Base-by-base conservation (phyloP, 495 filamentous ascomycete genomes). In the Acidomyces sp. region DNA sequence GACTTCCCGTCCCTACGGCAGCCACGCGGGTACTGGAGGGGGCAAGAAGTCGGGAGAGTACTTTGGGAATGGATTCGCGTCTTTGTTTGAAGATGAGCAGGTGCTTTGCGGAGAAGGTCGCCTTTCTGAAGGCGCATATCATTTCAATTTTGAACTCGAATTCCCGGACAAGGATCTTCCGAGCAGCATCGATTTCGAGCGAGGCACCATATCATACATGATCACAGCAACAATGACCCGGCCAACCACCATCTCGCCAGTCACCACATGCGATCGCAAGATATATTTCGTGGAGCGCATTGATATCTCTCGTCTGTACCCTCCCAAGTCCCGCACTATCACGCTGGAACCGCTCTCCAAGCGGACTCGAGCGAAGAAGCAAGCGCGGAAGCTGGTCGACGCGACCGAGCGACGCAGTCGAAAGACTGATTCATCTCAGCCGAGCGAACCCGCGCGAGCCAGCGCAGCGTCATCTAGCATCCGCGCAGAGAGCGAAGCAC, bases 101-200 rank as follows among this genome's bases (percentile, higher is more conserved):
- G 78, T 88, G 12, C 69, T 96, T 26, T 94, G 86, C 54, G 88
- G 86, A 17, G 87, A 95, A 41, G 87, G 90, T 3, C 74, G 81
- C 49, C 67, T 96, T 20, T 81, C 85, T 39, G 71, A 82, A 37
- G 83, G 85, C 10, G 69, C 81, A 35, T 97, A 93, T 55, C 81
- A 90, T 52, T 97, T 97, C 59, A 77, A 82, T 33, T 97, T 95
- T 44, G 84, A 93, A 55, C 71, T 94, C 55, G 66, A 78, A 23
- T 72, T 81, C 41, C 85, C 92, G 9, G 65, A 70, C n/a, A 77
- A 80, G 49, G 71, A 77, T 6, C 65, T 96, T 33, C 90, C 90
- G 13, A 93, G 82, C 60, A 93, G 87, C 60, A 84, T 97, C 52
- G 86, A 90, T 62, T 97, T 97, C 58, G 92, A 97, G 64, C 77